A percentile compares a stretch with the other conserved stretches of the same genome.
Conservation (phyloP, 352 stramenopile species). For the Globisporangium alternatum region DNA sequence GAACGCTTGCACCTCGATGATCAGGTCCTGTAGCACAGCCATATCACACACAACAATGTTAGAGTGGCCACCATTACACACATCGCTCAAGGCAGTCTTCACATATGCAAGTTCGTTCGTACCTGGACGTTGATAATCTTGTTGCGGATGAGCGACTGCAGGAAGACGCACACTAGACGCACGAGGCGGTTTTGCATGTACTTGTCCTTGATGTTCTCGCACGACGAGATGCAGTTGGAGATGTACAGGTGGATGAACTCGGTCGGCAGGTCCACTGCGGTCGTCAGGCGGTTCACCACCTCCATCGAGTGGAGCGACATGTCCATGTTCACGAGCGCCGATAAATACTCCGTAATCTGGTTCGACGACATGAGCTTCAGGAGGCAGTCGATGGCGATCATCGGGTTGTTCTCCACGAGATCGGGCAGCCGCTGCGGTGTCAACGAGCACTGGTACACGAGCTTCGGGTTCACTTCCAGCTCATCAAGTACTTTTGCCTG, state of each 20-base stretch:
- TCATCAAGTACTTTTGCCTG: conserved; percentile 89
- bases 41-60: neutral
- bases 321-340: conserved; percentile 97
- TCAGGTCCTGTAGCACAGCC: conserved; percentile 85
- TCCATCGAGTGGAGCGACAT: conserved; percentile 99
- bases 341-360: conserved; percentile 96
- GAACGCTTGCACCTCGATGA: conserved; percentile 98
- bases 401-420: conserved; percentile 98
- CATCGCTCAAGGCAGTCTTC: neutral
- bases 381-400: conserved; percentile 96
- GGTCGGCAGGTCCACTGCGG: conserved; percentile 90
- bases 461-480: conserved; percentile 85
- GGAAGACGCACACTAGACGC: conserved; percentile 97
- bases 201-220: conserved; percentile 98
- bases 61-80: too few relatives aligned
- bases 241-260: conserved; percentile 99
- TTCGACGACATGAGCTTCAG: conserved; percentile 89
- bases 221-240: conserved; percentile 98
- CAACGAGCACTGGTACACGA: conserved; percentile 92
- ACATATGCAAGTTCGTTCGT: conserved; percentile 16
- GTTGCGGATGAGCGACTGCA: conserved; percentile 98
- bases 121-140: conserved; percentile 98
- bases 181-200: conserved; percentile 98
- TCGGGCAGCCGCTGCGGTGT: conserved; percentile 93
- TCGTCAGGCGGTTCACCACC: conserved; percentile 93